These are phyloP conservation scores for Teratosphaeria gauchensis DNA, from an alignment of 2,329 filamentous ascomycete genomes.

Conservation along the genomic window DNA sequence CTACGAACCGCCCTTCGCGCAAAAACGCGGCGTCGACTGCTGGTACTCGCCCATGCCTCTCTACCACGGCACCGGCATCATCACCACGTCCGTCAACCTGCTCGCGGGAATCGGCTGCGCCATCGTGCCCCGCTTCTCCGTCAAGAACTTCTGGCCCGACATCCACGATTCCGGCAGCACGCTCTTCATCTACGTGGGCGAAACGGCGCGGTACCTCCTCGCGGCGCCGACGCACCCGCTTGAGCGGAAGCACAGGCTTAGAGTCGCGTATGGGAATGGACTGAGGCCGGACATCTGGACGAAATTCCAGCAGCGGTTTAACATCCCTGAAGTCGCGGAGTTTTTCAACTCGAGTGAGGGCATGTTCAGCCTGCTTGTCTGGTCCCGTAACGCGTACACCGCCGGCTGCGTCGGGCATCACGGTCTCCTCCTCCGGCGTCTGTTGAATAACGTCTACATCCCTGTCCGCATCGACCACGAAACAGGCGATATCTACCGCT, in stretches of 20 bases:
- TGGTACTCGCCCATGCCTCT: conserved; percentile 70
- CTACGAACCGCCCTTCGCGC: conserved; percentile 25
- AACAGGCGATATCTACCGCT: conserved; percentile 56
- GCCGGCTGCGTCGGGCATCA: conserved; percentile 61
- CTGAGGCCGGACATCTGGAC: conserved; percentile 60
- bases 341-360: conserved; percentile 74
- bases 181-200: conserved; percentile 67
- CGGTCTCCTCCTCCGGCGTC: conserved; percentile 48
- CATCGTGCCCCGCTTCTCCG: conserved; percentile 58
- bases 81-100: conserved; percentile 53
- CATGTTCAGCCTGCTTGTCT: conserved; percentile 44
- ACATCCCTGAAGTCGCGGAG: conserved; percentile 54
- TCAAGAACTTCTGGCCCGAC: conserved; percentile 61
- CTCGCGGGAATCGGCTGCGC: conserved; percentile 48
- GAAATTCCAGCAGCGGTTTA: conserved; percentile 53
- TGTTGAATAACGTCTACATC: conserved; percentile 47
- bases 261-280: conserved; percentile 55
- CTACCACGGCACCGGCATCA: conserved; percentile 64
- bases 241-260: conserved; percentile 49
- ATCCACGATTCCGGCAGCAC: conserved; percentile 58
- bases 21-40: conserved; percentile 38
- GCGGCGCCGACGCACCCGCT: conserved; percentile 53
- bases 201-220: conserved; percentile 64
- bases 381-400: conserved; percentile 50
- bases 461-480: conserved; percentile 61